Conservation (phyloP, 2,329 filamentous ascomycete genomes). For the Tolypocladium capitatum region DNA sequence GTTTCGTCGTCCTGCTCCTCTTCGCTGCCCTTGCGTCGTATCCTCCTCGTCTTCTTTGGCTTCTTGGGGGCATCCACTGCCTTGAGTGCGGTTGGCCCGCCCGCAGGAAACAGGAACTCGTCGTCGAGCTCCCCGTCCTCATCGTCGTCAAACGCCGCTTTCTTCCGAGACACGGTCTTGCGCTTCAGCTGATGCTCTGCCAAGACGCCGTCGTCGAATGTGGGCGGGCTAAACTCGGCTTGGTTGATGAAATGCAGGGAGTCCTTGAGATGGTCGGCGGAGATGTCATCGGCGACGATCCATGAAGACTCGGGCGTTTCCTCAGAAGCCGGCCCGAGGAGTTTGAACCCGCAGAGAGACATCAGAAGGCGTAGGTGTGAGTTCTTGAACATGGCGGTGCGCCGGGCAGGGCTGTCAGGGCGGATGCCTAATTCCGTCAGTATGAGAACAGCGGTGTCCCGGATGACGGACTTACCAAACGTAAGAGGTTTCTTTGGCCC, state of each 20-base stretch:
- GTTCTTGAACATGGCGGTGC: conserved; percentile 76
- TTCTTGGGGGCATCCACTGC: conserved; percentile 43
- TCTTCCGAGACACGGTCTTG: conserved; percentile 43
- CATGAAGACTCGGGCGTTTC: conserved; percentile 67
- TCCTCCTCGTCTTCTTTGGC: conserved; percentile 26
- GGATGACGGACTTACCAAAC: conserved; percentile 17
- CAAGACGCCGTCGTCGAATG: conserved; percentile 59
- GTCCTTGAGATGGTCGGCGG: conserved; percentile 53
- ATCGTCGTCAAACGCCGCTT: conserved; percentile 57
- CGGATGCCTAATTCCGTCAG: conserved; percentile 38
- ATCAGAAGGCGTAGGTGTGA: conserved; percentile 76
- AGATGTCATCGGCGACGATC: conserved; percentile 57
- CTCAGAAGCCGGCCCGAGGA: conserved; percentile 38
- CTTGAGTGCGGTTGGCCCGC: conserved; percentile 47
- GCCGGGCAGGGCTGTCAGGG: conserved; percentile 52
- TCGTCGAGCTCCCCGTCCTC: conserved; percentile 40
- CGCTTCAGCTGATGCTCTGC: conserved; percentile 71
- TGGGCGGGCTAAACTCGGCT: conserved; percentile 64
- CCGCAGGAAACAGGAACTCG: conserved; percentile 54
- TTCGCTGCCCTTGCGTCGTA: conserved; percentile 34
- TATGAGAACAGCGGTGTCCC: conserved; percentile 2
- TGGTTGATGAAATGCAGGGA: conserved; percentile 60
- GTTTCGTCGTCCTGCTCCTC: conserved; percentile 46
- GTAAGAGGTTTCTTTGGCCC: conserved; percentile 17
- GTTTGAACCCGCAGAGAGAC: conserved; percentile 58